Evolutionary conservation across 2,329 filamentous ascomycete species (phyloP), one percentile per base, ranked within the genome.

Genomic region (Xylariaceae sp.): DNA sequence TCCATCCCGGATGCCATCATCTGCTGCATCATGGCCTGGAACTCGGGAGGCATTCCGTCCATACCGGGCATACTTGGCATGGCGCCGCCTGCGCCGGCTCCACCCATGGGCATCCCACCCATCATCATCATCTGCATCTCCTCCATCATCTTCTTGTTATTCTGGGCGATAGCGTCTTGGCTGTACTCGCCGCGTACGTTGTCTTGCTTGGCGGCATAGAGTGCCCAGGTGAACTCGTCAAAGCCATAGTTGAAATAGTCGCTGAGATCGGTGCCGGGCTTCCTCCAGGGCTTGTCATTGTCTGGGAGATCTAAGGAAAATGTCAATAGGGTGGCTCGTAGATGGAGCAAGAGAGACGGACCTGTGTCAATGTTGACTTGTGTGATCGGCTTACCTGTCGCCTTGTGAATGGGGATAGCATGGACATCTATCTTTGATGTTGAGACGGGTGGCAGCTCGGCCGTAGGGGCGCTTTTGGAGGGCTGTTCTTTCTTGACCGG

Each of bases 181-280:
- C 82, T 83, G 60, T 90, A 90, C 61, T 93, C 89, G 59, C 83
- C 83, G 16, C 88, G 83, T 64, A 97, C 79, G 19, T 77, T 78
- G 60, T 94, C 86, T 69, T 97, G 94, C 66, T 96, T 95, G 54
- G 90, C 78, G 31, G 92, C 91, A 69, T 99, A 99, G 48, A 92
- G 82, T 6, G 92, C 89, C 94, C 94, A 99, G 1, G 92, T 96
- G 71, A 97, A 97, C 71, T 97, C 93, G 73, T 97, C 93, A 67
- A 97, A 97, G 53, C 93, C 93, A 72, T 97, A 97, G 76, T 97
- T 97, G 82, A 97, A 97, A 74, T 96, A 97, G 69, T 99, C 94
- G 54, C 89, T 94, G 49, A 96, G 84, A 65, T 99, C 94, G 11
- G 93, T 92, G 43, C 94, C 94, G 0, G 94, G 94, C 59, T 92